Percentiles rank a stretch among this genome's conserved stretches.
Conservation (phyloP, 345 rosid species). For the Rhodomyrtus tomentosa region DNA sequence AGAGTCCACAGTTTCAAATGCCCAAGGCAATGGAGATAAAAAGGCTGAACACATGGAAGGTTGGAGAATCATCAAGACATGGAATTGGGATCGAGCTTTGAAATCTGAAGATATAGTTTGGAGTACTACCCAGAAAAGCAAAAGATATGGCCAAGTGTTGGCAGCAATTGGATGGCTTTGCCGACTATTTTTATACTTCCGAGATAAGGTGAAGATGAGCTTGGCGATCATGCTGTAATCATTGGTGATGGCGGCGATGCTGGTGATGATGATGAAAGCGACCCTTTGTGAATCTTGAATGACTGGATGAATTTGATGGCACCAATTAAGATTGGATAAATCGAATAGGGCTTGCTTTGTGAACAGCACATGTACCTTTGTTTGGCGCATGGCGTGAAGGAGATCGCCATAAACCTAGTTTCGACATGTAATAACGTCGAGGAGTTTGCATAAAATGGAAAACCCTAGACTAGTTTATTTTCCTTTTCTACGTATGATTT, state of each 20-base stretch:
- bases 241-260: neutral
- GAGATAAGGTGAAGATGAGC: neutral
- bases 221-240: neutral
- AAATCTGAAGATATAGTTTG: neutral
- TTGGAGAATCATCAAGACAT: neutral
- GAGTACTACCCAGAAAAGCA: neutral
- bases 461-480: neutral
- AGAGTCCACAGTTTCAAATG: neutral
- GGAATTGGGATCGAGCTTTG: neutral
- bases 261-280: neutral
- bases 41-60: constrained; percentile 2
- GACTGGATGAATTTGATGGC: neutral
- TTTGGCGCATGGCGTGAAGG: neutral
- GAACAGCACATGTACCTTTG: neutral
- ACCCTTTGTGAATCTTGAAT: neutral
- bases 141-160: neutral
- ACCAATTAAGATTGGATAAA: neutral
- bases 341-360: neutral
- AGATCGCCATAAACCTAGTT: neutral
- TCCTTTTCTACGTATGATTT: neutral
- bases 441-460: neutral
- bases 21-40: constrained; percentile 3
- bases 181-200: neutral
- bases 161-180: neutral
- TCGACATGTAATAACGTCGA: neutral